Conservation (phyloP, 2,329 filamentous ascomycete genomes). For the Tolypocladium album region DNA sequence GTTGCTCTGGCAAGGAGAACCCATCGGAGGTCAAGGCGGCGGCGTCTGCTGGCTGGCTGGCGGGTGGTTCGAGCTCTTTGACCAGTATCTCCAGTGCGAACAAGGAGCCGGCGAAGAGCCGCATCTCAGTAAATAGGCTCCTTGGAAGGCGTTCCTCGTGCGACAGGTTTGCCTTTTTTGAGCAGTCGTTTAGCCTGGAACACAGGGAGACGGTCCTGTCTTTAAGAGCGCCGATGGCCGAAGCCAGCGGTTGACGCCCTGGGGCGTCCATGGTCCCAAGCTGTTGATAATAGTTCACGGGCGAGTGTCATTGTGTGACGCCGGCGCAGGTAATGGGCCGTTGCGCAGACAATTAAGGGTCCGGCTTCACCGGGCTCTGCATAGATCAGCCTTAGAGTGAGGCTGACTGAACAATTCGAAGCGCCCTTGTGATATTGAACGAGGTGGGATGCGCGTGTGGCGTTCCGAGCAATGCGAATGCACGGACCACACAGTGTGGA, state of each 20-base stretch:
- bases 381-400: not conserved
- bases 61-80: conserved; percentile 5
- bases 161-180: not conserved
- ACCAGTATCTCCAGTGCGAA: conserved; percentile 13
- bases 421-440: no score
- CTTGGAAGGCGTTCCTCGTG: not conserved
- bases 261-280: not conserved
- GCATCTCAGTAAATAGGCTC: conserved; percentile 6
- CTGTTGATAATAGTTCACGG: not conserved
- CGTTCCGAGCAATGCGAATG: not conserved
- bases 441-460: not conserved
- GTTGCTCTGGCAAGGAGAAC: not conserved
- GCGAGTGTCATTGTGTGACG: not conserved
- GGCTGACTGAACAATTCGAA: not conserved
- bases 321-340: not conserved
- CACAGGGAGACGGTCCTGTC: not conserved
- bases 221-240: not conserved
- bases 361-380: not conserved
- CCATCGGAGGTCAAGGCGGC: not conserved
- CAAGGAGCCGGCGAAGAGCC: conserved; percentile 11
- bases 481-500: not conserved
- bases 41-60: not conserved
- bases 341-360: not conserved
- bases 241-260: not conserved
- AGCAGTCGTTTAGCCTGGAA: not conserved